A percentile compares a stretch with the other conserved stretches of the same genome.
These are phyloP conservation scores for Syncephalastrum contaminatum DNA, from an alignment of 371 early-diverging fungal species.

Conservation along the genomic window DNA sequence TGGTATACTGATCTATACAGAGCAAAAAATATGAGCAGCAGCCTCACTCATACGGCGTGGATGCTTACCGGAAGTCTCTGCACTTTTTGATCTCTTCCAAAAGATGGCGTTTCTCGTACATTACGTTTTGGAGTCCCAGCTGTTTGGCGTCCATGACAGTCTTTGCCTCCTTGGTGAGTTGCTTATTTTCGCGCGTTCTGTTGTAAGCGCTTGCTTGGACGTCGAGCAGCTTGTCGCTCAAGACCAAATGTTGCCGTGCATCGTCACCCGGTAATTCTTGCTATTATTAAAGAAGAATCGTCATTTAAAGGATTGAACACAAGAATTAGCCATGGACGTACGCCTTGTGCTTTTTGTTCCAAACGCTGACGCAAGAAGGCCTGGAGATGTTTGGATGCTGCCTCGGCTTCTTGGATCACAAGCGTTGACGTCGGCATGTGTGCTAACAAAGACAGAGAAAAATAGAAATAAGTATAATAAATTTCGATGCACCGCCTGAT, in stretches of 20 bases:
- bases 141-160: constrained; percentile 39
- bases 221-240: constrained; percentile 29
- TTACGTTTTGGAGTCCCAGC: constrained; percentile 43
- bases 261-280: constrained; percentile 81
- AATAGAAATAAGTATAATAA: too few species aligned
- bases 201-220: constrained; percentile 23
- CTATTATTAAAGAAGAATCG: too few species aligned
- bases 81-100: constrained; percentile 46
- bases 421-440: too few species aligned
- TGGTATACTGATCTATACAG: constrained; percentile 45
- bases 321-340: too few species aligned
- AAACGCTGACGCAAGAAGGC: too few species aligned
- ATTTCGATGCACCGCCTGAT: too few species aligned
- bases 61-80: constrained; percentile 36
- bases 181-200: constrained; percentile 31
- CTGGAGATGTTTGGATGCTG: too few species aligned
- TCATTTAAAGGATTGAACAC: too few species aligned
- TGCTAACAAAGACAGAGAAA: too few species aligned
- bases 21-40: not conserved
- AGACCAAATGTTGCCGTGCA: constrained; percentile 63
- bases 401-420: too few species aligned
- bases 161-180: constrained; percentile 43
- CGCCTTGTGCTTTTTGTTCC: too few species aligned
- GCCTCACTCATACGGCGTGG: not conserved
- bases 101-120: constrained; percentile 50